Evolutionary conservation across 352 stramenopile genomes (phyloP).

Genomic region (Phytophthora pseudosyringae): DNA sequence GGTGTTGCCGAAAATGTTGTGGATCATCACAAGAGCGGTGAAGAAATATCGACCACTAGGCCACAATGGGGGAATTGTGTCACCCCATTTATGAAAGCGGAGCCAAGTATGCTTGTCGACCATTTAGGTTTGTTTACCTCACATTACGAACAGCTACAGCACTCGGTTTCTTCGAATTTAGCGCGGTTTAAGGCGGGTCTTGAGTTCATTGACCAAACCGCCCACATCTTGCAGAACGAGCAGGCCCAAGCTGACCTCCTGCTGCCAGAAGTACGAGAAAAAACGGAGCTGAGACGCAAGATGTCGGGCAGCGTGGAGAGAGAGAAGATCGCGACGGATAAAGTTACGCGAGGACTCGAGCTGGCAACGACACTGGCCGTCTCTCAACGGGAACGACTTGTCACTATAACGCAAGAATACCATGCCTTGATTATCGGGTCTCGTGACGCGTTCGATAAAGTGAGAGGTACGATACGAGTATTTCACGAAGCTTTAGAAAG

Average conservation of each 20-base stretch:
- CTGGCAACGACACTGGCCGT: conserved; percentile 46
- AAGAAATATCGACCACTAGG: not conserved
- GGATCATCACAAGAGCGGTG: not conserved
- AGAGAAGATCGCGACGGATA: conserved; percentile 55
- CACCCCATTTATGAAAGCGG: conserved; percentile 32
- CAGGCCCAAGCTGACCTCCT: conserved; percentile 56
- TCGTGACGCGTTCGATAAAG: conserved; percentile 34
- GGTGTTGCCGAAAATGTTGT: not conserved
- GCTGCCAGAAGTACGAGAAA: conserved; percentile 57
- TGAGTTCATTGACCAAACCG: conserved; percentile 59
- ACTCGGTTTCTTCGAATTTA: conserved; percentile 37
- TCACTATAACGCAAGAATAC: conserved; percentile 59
- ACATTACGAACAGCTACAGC: conserved; percentile 38
- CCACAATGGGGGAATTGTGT: conserved; percentile 2
- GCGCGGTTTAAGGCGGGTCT: conserved; percentile 46
- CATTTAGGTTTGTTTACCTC: conserved; percentile 56
- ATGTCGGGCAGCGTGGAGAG: conserved; percentile 75
- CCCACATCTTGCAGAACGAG: conserved; percentile 54
- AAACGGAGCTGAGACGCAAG: conserved; percentile 45
- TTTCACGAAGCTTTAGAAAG: conserved; percentile 44
- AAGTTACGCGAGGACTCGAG: conserved; percentile 55
- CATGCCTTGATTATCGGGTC: conserved; percentile 51
- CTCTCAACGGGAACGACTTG: conserved; percentile 48
- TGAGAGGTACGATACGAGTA: conserved; percentile 28
- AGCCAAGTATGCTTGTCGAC: conserved; percentile 61